A percentile compares a stretch with the other conserved stretches of the same genome.
These are phyloP conservation scores for Sclerotinia sclerotiorum DNA, from an alignment of 2,329 filamentous ascomycete genomes.

Conservation along the genomic window DNA sequence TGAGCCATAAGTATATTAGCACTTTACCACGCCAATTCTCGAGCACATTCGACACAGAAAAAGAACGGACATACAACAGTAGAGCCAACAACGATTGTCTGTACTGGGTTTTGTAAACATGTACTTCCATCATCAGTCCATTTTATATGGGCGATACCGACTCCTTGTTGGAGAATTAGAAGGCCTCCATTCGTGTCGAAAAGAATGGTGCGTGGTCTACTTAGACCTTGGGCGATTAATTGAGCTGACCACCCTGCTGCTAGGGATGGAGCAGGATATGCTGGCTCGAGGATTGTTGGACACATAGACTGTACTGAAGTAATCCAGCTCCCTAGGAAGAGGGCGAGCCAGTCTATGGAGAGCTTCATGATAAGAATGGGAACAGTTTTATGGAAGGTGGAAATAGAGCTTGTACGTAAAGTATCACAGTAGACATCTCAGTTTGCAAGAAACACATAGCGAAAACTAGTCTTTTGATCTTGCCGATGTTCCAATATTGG, in stretches of 20 bases:
- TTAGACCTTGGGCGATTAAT: slow-evolving; percentile 34
- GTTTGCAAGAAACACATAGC: neutral
- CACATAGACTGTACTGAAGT: too few species aligned
- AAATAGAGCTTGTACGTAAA: neutral
- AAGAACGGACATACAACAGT: slow-evolving; percentile 23
- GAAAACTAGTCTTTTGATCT: neutral
- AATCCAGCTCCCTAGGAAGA: neutral
- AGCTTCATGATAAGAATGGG: neutral
- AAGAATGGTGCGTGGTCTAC: slow-evolving; percentile 36
- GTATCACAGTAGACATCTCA: neutral
- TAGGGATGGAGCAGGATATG: slow-evolving; percentile 32
- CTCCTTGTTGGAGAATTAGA: slow-evolving; percentile 37
- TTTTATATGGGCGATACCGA: slow-evolving; percentile 35
- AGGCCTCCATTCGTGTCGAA: slow-evolving; percentile 40
- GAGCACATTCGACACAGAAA: neutral
- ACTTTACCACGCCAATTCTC: neutral
- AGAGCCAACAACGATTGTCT: slow-evolving; percentile 31
- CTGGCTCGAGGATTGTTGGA: slow-evolving; percentile 9
- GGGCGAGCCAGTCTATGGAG: neutral
- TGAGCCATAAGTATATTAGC: slow-evolving; percentile 45
- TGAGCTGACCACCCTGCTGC: slow-evolving; percentile 37
- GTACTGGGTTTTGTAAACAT: slow-evolving; percentile 31
- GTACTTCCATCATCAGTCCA: slow-evolving; percentile 34
- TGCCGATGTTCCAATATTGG: neutral
- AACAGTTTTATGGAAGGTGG: neutral